Evolutionary conservation across 2,329 filamentous ascomycete genomes (phyloP).

Genomic region (Phoma herbarum): DNA sequence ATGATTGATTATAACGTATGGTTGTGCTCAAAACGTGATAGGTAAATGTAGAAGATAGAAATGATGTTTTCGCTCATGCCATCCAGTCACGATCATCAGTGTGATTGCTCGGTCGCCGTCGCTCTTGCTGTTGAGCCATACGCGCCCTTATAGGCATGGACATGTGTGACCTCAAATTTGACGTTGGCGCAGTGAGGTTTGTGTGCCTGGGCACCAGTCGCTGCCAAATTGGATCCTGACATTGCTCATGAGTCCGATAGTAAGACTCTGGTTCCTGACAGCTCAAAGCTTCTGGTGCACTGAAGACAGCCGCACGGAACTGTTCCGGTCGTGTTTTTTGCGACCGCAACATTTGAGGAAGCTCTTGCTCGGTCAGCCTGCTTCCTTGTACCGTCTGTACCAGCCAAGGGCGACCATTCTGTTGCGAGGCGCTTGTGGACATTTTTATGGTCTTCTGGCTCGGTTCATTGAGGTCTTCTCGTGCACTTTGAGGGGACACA

Average conservation of each 20-base stretch:
- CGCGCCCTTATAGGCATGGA: not conserved
- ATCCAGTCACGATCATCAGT: constrained; percentile 21
- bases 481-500: not conserved
- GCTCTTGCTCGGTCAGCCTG: not conserved
- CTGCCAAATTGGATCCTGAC: not conserved
- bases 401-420: not conserved
- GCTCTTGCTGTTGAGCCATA: not conserved
- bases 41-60: not conserved
- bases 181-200: not conserved
- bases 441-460: not conserved
- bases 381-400: too few species aligned
- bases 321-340: not conserved
- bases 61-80: not conserved
- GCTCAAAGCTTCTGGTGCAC: not conserved
- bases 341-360: too few species aligned
- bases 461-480: not conserved
- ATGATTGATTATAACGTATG: constrained; percentile 2
- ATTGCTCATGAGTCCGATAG: constrained; percentile 1
- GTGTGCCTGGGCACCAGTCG: not conserved
- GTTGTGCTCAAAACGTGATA: not conserved
- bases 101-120: constrained; percentile 15
- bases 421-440: not conserved
- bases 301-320: not conserved
- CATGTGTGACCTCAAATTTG: not conserved
- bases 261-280: constrained; percentile 5